These are phyloP conservation scores for Opeltia flavorubescens DNA, from an alignment of 495 filamentous ascomycete genomes.

Conservation along the genomic window DNA sequence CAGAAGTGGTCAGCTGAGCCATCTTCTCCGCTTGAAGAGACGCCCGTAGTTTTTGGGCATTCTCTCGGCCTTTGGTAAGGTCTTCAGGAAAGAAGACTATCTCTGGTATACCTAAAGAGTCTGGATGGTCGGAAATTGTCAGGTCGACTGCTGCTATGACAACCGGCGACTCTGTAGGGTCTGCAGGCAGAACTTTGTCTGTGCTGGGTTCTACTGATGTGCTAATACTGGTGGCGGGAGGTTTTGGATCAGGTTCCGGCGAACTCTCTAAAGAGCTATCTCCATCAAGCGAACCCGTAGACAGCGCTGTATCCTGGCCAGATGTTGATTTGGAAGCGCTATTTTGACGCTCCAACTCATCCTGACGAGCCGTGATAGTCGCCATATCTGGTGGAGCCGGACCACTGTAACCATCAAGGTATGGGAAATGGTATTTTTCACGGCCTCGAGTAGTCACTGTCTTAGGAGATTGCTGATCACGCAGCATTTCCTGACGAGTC, in stretches of 20 bases:
- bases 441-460: background rate
- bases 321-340: background rate
- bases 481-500: background rate
- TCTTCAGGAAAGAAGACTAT: slow-evolving; percentile 1
- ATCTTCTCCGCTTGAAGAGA: background rate
- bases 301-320: background rate
- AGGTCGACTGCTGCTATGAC: background rate
- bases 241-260: background rate
- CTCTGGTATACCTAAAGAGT: background rate
- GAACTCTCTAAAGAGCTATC: background rate
- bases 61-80: background rate
- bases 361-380: background rate
- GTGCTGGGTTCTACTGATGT: background rate
- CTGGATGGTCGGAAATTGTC: no score
- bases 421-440: background rate
- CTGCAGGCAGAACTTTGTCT: background rate
- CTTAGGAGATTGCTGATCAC: background rate
- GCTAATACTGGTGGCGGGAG: background rate
- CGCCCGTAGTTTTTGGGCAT: background rate
- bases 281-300: background rate
- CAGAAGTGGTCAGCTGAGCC: background rate
- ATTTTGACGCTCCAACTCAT: background rate
- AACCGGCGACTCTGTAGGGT: background rate
- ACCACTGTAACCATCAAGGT: background rate
- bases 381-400: background rate